Base-by-base conservation (phyloP, 768 basidiomycete genomes). In the Leccinum rimulosum region DNA sequence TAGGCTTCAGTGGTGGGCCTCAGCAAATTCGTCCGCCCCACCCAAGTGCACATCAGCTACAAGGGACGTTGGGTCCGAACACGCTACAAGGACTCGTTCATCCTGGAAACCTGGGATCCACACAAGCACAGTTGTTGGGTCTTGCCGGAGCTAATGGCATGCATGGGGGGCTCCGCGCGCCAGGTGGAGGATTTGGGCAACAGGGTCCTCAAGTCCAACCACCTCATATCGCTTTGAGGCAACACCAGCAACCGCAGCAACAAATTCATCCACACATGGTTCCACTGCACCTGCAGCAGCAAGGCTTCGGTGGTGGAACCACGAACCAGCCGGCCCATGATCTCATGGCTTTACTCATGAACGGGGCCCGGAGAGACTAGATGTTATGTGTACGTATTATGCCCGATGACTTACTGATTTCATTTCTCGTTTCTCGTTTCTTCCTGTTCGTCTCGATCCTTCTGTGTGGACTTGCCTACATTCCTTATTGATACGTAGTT, bases 261-360 rank as follows among this genome's bases (percentile, higher is more conserved):
- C 85, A 85, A 61, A 70, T 86, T 25, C 84, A 80, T 52, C 83
- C 84, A 12, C 80, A 78, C 50, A 71, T 79, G 62, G 65, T 80
- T 49, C 80, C 80, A 14, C 81, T 82, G 54, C 85, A 88, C 61
- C 76, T 86, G 54, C 88, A 84, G 64, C 86, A 83, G 66, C 86
- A 84, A 74, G 79, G 79, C 30, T 68, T 72, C 25, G 76, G 79
- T 52, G 74, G 77, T 19, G 75, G 75, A 17, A 72, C 77, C 22
- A 81, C 76, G 68, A 83, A 76, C 60, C 85, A 84, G 66, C 82
- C 84, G 35, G 75, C 84, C 48, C 86, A 88, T 61, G 91, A 93
- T 69, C 75, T 93, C 64, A 92, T 93, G 86, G 85, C 91, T 49
- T 79, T 93, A 59, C 81, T 93, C 61, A 86, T 93, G 89, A 87